Base-by-base conservation (phyloP, 2,329 filamentous ascomycete species). In the Pseudogymnoascus sp. region DNA sequence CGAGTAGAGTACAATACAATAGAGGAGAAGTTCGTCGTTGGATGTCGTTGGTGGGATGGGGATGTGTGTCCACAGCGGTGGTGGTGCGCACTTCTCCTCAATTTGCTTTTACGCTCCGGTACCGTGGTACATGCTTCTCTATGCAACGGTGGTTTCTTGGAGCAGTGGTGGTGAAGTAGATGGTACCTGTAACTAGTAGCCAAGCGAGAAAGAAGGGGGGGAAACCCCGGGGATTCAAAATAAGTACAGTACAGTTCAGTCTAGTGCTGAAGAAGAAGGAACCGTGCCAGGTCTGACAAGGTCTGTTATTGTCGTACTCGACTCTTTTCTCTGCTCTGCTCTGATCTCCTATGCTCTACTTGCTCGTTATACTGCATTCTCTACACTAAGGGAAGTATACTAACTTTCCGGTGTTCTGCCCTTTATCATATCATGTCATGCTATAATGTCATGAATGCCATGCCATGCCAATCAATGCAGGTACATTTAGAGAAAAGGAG, bases 401-500 rank as follows among this genome's bases (percentile, higher is more conserved):
- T 50, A 17, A 29, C 21, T 13, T 23, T 46, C 11, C 10, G 11
- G 40, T 21, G 10, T 53, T 9, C 13, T 26, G 15, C 7, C 2
- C 9, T 50, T 53, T 53, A 53, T 53, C 44, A 53, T 53, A 53
- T 53, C 44, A 29, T n/a, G 23, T 53, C 44, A 53, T 31, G 44
- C 44, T 50, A 50, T 46, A 9, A 50, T 29, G 23, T 15, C 44
- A 29, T n/a, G 23, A 29, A 29, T 46, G 42, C 6, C 29, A 31
- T 53, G 23, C 44, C 9, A 31, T 31, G 29, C 29, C 9, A 31
- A 9, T 7, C 4, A 10, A 53, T 53, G 44, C 44, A 53, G 44
- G 44, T 53, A 53, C 44, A 53, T 53, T 23, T 53, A 53, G 23
- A 53, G 44, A 31, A 53, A 53, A 53, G 44, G 44, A 53, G 44